Evolutionary conservation across 2,329 filamentous ascomycete species (phyloP).

Genomic region (Teratosphaeria destructans): DNA sequence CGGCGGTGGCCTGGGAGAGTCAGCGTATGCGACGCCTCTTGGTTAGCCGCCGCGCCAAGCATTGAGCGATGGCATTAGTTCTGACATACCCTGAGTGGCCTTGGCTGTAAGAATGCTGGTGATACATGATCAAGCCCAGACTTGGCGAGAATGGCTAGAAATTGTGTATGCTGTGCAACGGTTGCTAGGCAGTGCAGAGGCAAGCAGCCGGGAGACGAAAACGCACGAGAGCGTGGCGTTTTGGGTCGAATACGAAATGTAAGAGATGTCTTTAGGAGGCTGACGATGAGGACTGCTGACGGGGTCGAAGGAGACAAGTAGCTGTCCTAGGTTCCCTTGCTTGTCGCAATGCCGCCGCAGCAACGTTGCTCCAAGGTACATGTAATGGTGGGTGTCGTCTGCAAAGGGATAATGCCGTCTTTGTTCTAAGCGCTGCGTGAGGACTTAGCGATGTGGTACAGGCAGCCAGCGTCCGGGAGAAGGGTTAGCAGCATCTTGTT

Average conservation of each 20-base stretch:
- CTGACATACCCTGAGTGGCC: not conserved
- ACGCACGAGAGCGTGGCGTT: not conserved
- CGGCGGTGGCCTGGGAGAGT: conserved; percentile 17
- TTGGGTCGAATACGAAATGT: not conserved
- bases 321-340: not conserved
- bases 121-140: not conserved
- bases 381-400: not conserved
- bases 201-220: not conserved
- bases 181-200: not conserved
- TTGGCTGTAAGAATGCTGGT: conserved; percentile 1
- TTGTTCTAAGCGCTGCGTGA: not conserved
- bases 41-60: not conserved
- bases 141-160: not conserved
- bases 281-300: not conserved
- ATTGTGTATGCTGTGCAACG: not conserved
- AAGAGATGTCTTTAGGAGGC: not conserved
- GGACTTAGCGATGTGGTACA: not conserved
- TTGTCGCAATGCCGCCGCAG: not conserved
- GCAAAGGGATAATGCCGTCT: not conserved
- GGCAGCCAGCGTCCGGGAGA: not conserved
- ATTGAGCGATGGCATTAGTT: not conserved
- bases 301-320: not conserved
- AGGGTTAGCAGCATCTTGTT: not conserved
- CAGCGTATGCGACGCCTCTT: not conserved
- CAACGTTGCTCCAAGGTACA: not conserved